Conservation (phyloP, 495 filamentous ascomycete species). For the Penicillium argentinense region DNA sequence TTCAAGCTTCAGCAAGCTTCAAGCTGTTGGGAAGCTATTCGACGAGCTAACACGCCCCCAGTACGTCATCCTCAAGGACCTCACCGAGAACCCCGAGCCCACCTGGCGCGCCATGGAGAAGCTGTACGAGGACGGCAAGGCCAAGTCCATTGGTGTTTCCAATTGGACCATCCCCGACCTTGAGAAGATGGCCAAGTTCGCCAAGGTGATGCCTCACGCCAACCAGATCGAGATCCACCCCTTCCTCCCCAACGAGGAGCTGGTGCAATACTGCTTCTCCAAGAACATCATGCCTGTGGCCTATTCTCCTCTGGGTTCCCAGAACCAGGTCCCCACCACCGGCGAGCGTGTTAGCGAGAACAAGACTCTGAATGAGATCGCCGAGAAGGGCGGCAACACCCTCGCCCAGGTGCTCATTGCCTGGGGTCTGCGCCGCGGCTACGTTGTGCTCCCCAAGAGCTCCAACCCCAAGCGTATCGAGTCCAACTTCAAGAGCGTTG, state of each 20-base stretch:
- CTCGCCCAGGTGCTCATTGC: conserved; percentile 66
- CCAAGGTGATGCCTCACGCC: conserved; percentile 65
- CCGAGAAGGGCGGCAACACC: conserved; percentile 61
- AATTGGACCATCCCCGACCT: conserved; percentile 76
- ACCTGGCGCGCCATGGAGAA: conserved; percentile 83
- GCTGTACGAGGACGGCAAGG: conserved; percentile 67
- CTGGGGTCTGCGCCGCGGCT: conserved; percentile 71
- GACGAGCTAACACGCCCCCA: conserved; percentile 30
- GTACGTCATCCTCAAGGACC: conserved; percentile 60
- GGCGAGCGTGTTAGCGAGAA: conserved; percentile 62
- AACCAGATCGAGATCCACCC: conserved; percentile 95
- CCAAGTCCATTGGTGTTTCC: conserved; percentile 81
- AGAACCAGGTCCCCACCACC: conserved; percentile 61
- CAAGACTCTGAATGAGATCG: conserved; percentile 58
- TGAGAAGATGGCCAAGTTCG: conserved; percentile 65
- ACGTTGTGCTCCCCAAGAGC: conserved; percentile 71
- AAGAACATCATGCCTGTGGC: conserved; percentile 71
- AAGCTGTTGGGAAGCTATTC: not conserved
- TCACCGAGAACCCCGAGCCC: conserved; percentile 61
- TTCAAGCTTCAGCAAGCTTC: not conserved
- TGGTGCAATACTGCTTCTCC: conserved; percentile 68
- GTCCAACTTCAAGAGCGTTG: conserved; percentile 65
- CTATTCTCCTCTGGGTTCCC: conserved; percentile 73
- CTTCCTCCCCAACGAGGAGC: conserved; percentile 76
- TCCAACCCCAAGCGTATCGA: conserved; percentile 62